Evolutionary conservation across 2,329 filamentous ascomycete species (phyloP).

Genomic region (Xylaria sp.): DNA sequence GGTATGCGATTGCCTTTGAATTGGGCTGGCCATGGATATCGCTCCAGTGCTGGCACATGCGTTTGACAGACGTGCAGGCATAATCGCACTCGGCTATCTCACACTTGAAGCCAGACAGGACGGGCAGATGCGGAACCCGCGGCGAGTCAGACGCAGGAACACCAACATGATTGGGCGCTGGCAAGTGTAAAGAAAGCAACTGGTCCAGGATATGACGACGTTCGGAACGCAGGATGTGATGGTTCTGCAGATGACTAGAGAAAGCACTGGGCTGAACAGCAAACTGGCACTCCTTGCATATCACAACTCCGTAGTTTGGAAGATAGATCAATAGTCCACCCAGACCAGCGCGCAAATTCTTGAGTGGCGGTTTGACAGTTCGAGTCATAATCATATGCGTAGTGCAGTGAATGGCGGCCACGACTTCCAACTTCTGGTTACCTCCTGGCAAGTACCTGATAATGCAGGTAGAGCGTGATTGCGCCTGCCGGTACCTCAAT

Average conservation of each 20-base stretch:
- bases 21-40: conserved; percentile 28
- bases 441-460: too few species aligned
- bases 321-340: conserved; percentile 28
- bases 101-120: conserved; percentile 29
- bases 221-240: conserved; percentile 32
- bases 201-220: conserved; percentile 31
- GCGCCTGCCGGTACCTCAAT: neutral
- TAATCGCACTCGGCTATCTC: conserved; percentile 18
- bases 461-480: neutral
- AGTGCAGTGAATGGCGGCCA: neutral
- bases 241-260: conserved; percentile 33
- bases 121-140: conserved; percentile 17
- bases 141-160: conserved; percentile 21
- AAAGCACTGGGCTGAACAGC: conserved; percentile 33
- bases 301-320: conserved; percentile 26
- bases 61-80: conserved; percentile 32
- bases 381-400: conserved; percentile 22
- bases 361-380: conserved; percentile 17
- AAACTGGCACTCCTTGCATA: conserved; percentile 31
- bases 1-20: conserved; percentile 31
- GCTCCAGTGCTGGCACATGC: conserved; percentile 36
- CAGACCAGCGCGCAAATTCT: neutral
- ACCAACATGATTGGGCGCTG: conserved; percentile 18
- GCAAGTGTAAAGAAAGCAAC: conserved; percentile 16
- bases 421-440: too few species aligned